phyloP scores from a whole-genome alignment of 2,329 filamentous ascomycete species.

The Trichophyton rubrum region DNA sequence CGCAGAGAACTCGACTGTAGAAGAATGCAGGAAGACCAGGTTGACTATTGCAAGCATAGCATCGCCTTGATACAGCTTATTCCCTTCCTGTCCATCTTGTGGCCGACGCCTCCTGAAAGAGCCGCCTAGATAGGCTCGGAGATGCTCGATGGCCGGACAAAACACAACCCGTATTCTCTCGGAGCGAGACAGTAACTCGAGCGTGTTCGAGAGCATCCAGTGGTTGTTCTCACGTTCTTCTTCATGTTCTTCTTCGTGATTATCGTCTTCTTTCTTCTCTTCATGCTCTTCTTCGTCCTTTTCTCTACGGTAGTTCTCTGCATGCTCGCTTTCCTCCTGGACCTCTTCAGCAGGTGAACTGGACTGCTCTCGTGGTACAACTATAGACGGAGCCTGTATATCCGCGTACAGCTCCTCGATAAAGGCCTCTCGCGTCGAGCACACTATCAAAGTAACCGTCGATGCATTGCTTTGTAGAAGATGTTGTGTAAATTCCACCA shows the following conservation, averaged over 20 bases:
- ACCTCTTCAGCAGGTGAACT: not conserved
- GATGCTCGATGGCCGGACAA: constrained; percentile 59
- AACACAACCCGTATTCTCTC: constrained; percentile 60
- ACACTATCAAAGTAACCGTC: constrained; percentile 59
- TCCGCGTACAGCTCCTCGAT: constrained; percentile 40
- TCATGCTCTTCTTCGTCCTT: too few species aligned
- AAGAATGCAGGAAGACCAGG: constrained; percentile 29
- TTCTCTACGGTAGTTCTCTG: not conserved
- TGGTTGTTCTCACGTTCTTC: not conserved
- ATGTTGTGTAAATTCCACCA: constrained; percentile 47
- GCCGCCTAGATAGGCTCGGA: constrained; percentile 56
- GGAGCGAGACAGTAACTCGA: constrained; percentile 57
- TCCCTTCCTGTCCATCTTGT: not conserved
- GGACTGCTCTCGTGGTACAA: not conserved
- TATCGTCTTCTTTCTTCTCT: not conserved
- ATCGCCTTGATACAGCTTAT: constrained; percentile 5
- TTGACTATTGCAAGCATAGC: constrained; percentile 31
- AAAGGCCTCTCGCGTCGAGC: constrained; percentile 53
- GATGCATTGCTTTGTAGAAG: constrained; percentile 45
- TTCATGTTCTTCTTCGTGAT: not conserved
- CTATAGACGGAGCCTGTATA: not conserved
- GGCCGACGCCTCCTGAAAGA: not conserved
- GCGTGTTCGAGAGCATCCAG: constrained; percentile 48
- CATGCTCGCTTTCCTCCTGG: not conserved
- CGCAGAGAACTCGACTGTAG: constrained; percentile 36